A percentile compares a stretch with the other conserved stretches of the same genome.
Conservation (phyloP, 441 rosid genomes). For the Gossypium davidsonii region DNA sequence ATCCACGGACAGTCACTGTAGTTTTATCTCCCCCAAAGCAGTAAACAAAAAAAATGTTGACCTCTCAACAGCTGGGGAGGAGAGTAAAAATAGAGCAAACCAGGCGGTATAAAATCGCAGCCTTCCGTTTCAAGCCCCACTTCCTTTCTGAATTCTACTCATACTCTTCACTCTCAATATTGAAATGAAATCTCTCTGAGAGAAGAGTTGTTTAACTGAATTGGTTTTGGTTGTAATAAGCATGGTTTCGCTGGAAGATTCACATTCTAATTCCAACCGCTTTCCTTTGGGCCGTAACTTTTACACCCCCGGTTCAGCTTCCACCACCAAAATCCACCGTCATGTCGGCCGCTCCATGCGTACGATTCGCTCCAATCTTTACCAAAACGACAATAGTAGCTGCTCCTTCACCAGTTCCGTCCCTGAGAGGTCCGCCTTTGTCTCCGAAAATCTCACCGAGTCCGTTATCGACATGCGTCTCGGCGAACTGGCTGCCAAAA, state of each 20-base stretch:
- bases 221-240: background rate
- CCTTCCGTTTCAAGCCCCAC: background rate
- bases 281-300: constrained; percentile 37
- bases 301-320: constrained; percentile 19
- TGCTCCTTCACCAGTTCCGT: constrained; percentile 47
- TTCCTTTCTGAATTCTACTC: background rate
- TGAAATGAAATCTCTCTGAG: constrained; percentile 1
- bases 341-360: constrained; percentile 75
- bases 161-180: background rate
- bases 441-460: constrained; percentile 67
- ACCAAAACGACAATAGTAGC: constrained; percentile 36
- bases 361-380: constrained; percentile 62
- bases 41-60: constrained; percentile 16
- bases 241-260: constrained; percentile 76
- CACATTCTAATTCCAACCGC: constrained; percentile 46
- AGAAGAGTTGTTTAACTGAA: background rate
- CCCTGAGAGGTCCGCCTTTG: constrained; percentile 37
- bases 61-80: background rate
- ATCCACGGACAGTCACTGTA: constrained; percentile 11
- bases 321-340: constrained; percentile 45
- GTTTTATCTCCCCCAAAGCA: constrained; percentile 1
- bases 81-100: no score
- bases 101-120: background rate
- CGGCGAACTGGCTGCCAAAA: constrained; percentile 60
- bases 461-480: constrained; percentile 83